Evolutionary conservation across 805 yeast species (phyloP).

Genomic region (Pichia paraexigua): DNA sequence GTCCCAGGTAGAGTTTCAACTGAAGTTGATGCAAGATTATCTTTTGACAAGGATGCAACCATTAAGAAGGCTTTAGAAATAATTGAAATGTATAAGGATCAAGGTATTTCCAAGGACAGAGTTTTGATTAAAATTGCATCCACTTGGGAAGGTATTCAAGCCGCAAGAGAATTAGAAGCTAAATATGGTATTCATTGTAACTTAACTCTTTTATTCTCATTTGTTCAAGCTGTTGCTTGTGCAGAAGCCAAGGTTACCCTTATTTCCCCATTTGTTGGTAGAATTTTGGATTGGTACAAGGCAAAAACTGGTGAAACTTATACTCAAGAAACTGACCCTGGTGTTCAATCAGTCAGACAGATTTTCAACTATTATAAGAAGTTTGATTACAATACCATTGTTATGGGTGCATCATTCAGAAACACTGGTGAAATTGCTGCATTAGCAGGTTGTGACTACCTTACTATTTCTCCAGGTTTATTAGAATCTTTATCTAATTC

Average conservation of each 20-base stretch:
- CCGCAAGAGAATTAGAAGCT: constrained; percentile 90
- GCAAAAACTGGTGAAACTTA: constrained; percentile 85
- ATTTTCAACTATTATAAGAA: constrained; percentile 98
- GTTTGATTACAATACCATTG: constrained; percentile 91
- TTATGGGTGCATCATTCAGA: constrained; percentile 99
- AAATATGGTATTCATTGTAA: constrained; percentile 89
- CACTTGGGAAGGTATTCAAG: constrained; percentile 99
- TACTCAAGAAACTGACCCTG: constrained; percentile 82
- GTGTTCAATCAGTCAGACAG: constrained; percentile 81
- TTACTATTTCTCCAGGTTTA: constrained; percentile 90
- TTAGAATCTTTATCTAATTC: constrained; percentile 84
- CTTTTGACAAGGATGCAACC: constrained; percentile 92
- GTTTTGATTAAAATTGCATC: constrained; percentile 94
- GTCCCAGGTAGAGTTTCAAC: constrained; percentile 99
- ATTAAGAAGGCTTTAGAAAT: constrained; percentile 88
- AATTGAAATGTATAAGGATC: constrained; percentile 76
- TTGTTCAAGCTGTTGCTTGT: constrained; percentile 96
- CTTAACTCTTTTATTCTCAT: constrained; percentile 90
- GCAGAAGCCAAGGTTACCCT: constrained; percentile 96
- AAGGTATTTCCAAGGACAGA: constrained; percentile 84
- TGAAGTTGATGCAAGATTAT: constrained; percentile 97
- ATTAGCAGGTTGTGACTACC: constrained; percentile 92
- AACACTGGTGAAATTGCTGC: constrained; percentile 92
- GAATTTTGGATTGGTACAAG: constrained; percentile 98
- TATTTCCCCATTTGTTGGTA: constrained; percentile 98